Conservation (phyloP, 345 rosid species). For the Salix exigua region DNA sequence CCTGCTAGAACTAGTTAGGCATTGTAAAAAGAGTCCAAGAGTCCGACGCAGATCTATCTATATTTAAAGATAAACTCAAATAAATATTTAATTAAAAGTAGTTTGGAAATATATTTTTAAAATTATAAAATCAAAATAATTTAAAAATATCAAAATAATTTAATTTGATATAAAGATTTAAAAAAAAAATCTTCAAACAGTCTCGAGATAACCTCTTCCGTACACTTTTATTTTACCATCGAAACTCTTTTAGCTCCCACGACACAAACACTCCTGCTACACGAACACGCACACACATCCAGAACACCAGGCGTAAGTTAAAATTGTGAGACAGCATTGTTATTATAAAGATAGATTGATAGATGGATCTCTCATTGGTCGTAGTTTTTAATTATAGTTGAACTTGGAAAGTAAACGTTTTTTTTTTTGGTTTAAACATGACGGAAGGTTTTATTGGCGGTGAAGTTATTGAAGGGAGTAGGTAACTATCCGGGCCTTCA, state of each 20-base stretch:
- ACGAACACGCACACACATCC: neutral
- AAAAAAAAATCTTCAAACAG: too few species aligned
- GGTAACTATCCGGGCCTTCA: conserved; percentile 8
- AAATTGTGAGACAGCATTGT: neutral
- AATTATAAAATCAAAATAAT: too few species aligned
- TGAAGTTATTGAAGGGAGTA: conserved; percentile 11
- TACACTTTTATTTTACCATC: neutral
- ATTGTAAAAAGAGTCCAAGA: too few species aligned
- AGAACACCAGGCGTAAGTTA: neutral
- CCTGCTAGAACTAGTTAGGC: too few species aligned
- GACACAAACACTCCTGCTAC: neutral
- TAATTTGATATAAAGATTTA: too few species aligned
- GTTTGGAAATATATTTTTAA: too few species aligned
- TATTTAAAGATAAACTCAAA: too few species aligned
- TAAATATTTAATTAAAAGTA: too few species aligned
- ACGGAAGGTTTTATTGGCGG: neutral
- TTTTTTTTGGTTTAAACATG: neutral
- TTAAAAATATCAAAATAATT: too few species aligned
- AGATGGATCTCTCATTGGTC: neutral
- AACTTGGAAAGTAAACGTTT: neutral
- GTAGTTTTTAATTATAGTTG: neutral
- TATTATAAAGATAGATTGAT: neutral
- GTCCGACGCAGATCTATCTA: too few species aligned
- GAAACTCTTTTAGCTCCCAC: neutral
- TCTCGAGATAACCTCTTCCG: neutral